Percentiles rank a stretch among this genome's conserved stretches.
Evolutionary conservation across 768 basidiomycete species (phyloP).

Genomic region (Mycena sanguinolenta): DNA sequence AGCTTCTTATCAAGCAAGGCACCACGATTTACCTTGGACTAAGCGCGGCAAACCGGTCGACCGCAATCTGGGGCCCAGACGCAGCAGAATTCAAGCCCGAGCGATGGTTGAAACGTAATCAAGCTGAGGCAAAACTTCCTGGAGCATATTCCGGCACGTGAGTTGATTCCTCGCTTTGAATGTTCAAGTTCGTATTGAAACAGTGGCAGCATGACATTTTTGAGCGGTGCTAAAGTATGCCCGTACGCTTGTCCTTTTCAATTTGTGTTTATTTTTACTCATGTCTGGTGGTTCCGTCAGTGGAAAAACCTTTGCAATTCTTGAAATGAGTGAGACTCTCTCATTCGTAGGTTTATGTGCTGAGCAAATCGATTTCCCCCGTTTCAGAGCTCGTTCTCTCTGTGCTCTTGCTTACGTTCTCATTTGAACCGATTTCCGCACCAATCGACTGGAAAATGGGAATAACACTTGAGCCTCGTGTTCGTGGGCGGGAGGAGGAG

Average conservation of each 20-base stretch:
- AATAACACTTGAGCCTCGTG: slow-evolving; percentile 41
- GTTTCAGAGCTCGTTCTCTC: slow-evolving; percentile 43
- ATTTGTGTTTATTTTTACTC: slow-evolving; percentile 21
- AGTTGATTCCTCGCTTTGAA: slow-evolving; percentile 49
- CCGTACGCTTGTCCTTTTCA: slow-evolving; percentile 49
- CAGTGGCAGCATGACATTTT: slow-evolving; percentile 56
- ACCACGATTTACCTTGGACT: slow-evolving; percentile 52
- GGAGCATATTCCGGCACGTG: slow-evolving; percentile 34
- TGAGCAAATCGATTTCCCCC: background rate
- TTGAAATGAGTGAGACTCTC: slow-evolving; percentile 53
- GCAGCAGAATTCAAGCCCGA: slow-evolving; percentile 64
- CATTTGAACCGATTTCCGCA: slow-evolving; percentile 36
- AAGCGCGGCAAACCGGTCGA: slow-evolving; percentile 50
- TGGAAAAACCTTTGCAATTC: slow-evolving; percentile 53
- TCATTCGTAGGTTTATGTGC: background rate
- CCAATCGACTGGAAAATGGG: slow-evolving; percentile 45
- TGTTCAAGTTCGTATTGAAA: slow-evolving; percentile 43
- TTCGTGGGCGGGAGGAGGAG: slow-evolving; percentile 33
- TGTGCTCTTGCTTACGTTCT: slow-evolving; percentile 40
- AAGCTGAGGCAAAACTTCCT: slow-evolving; percentile 31
- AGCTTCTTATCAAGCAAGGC: slow-evolving; percentile 53
- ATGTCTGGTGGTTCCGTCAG: slow-evolving; percentile 32
- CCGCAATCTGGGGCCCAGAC: slow-evolving; percentile 62
- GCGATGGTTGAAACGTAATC: slow-evolving; percentile 56
- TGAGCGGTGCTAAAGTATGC: slow-evolving; percentile 59